Evolutionary conservation across 2,329 filamentous ascomycete genomes (phyloP).

Genomic region (Didymellaceae sp.): DNA sequence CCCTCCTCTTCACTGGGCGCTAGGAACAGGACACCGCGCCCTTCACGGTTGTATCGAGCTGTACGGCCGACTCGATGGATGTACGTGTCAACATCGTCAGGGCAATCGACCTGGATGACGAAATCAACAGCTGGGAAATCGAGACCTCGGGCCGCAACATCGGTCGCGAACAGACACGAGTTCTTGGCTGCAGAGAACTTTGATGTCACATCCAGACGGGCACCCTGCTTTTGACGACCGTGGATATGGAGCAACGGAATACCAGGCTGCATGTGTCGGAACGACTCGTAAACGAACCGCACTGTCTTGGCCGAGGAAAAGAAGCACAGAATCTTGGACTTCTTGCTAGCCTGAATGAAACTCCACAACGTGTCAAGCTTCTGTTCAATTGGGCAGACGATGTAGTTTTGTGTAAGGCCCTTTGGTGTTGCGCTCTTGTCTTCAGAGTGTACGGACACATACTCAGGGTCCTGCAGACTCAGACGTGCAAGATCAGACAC

Average conservation of each 20-base stretch:
- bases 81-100: conserved; percentile 96
- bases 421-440: conserved; percentile 80
- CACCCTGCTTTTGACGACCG: conserved; percentile 90
- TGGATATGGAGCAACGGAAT: conserved; percentile 92
- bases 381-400: conserved; percentile 81
- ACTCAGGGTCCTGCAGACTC: conserved; percentile 89
- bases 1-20: conserved; percentile 90
- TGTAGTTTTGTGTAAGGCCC: conserved; percentile 88
- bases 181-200: conserved; percentile 82
- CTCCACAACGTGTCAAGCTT: conserved; percentile 93
- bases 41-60: conserved; percentile 88
- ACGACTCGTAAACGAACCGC: conserved; percentile 91
- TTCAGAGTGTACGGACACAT: conserved; percentile 90
- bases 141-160: conserved; percentile 90
- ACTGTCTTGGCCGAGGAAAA: conserved; percentile 96
- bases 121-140: conserved; percentile 98
- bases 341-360: conserved; percentile 89
- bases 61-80: conserved; percentile 96
- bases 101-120: conserved; percentile 98
- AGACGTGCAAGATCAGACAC: conserved; percentile 90
- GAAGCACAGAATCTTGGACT: conserved; percentile 95
- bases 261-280: conserved; percentile 92
- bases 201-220: conserved; percentile 83
- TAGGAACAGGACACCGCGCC: conserved; percentile 86
- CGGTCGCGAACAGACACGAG: conserved; percentile 91